Percentiles rank a stretch among this genome's conserved stretches.
Conservation (phyloP, 257 asterid genomes). For the Hygrophila difformis region DNA sequence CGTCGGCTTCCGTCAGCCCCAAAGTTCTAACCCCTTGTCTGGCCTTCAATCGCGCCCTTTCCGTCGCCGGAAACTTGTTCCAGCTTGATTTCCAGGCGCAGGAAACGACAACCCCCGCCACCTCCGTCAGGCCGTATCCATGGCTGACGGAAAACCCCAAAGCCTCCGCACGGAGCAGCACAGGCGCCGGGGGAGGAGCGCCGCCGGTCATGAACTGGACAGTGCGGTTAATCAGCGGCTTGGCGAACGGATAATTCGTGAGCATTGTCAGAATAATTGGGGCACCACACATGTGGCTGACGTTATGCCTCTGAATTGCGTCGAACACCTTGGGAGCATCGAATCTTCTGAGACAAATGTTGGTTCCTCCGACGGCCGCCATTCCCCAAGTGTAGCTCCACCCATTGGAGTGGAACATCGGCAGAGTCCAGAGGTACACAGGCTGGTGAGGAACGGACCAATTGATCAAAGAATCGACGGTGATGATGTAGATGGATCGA, state of each 20-base stretch:
- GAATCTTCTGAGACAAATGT: conserved; percentile 58
- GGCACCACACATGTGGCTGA: conserved; percentile 86
- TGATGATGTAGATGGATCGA: conserved; percentile 39
- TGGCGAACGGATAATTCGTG: conserved; percentile 20
- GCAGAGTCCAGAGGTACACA: conserved; percentile 74
- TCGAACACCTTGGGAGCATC: conserved; percentile 35
- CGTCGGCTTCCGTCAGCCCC: conserved; percentile 46
- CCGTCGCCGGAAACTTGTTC: conserved; percentile 52
- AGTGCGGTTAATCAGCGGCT: conserved; percentile 24
- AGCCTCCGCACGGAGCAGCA: conserved; percentile 46
- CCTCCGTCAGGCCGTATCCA: conserved; percentile 79
- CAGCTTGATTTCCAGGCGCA: conserved; percentile 62
- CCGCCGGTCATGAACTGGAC: conserved; percentile 60
- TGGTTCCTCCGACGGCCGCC: conserved; percentile 68
- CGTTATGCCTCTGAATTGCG: conserved; percentile 30
- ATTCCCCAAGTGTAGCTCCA: conserved; percentile 87
- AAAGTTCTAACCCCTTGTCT: conserved; percentile 60
- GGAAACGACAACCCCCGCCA: conserved; percentile 49
- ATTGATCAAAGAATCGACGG: conserved; percentile 46
- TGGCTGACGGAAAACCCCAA: conserved; percentile 55
- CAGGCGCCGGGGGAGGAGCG: conserved; percentile 72
- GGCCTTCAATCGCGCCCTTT: conserved; percentile 57
- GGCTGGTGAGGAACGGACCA: conserved; percentile 68
- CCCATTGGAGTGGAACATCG: conserved; percentile 89
- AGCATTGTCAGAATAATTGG: conserved; percentile 81